Percentiles rank a stretch among this genome's conserved stretches.
Evolutionary conservation across 805 yeast genomes (phyloP).

Genomic region (Wickerhamiella domercqiae): DNA sequence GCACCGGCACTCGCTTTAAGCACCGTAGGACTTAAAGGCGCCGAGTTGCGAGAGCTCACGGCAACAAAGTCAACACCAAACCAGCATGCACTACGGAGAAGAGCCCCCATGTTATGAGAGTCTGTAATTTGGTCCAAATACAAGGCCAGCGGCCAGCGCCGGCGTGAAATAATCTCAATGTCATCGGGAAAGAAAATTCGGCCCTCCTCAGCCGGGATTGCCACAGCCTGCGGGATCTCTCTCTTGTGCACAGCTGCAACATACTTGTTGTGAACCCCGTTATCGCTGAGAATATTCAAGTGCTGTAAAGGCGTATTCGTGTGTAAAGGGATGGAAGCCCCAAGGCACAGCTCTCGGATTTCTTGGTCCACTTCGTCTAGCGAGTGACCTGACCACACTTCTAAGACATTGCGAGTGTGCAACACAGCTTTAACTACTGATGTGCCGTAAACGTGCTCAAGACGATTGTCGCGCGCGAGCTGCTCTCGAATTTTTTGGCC

Average conservation of each 20-base stretch:
- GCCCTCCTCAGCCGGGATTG: background rate
- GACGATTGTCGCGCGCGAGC: conserved; percentile 27
- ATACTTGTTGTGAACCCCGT: conserved; percentile 69
- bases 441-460: conserved; percentile 64
- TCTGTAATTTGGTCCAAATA: conserved; percentile 69
- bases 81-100: conserved; percentile 62
- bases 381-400: conserved; percentile 34
- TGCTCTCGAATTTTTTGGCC: conserved; percentile 5
- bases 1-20: conserved; percentile 78
- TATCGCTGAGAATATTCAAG: conserved; percentile 42
- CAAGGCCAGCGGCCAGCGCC: conserved; percentile 47
- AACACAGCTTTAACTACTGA: conserved; percentile 63
- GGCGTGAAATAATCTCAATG: background rate
- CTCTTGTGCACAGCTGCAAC: conserved; percentile 54
- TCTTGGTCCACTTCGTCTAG: conserved; percentile 25
- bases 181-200: background rate
- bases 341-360: conserved; percentile 34
- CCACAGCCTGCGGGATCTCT: conserved; percentile 19
- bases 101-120: conserved; percentile 79
- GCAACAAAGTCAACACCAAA: conserved; percentile 71
- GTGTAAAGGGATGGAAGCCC: conserved; percentile 27
- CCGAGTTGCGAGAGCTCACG: conserved; percentile 52
- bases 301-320: conserved; percentile 32
- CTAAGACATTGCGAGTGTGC: conserved; percentile 37
- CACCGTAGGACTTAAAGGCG: conserved; percentile 62